Conservation (phyloP, 495 filamentous ascomycete genomes). For the Jackrogersella minutella region DNA sequence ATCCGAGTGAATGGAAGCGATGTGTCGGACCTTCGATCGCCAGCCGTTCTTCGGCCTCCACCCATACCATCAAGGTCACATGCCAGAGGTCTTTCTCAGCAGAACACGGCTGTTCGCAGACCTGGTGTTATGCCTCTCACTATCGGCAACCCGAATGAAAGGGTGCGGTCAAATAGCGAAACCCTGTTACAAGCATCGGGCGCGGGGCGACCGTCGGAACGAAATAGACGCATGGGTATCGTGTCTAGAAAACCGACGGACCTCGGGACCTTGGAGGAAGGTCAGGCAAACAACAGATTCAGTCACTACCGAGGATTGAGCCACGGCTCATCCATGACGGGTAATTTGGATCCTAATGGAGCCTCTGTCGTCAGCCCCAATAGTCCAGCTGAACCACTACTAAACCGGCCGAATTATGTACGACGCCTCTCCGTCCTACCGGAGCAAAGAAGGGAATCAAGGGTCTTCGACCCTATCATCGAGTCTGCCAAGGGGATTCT, state of each 20-base stretch:
- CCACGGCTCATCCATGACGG: slow-evolving; percentile 77
- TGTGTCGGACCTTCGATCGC: slow-evolving; percentile 66
- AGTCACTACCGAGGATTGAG: slow-evolving; percentile 85
- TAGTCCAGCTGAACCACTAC: slow-evolving; percentile 63
- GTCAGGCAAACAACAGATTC: slow-evolving; percentile 70
- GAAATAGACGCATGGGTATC: slow-evolving; percentile 81
- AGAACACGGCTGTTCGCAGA: slow-evolving; percentile 67
- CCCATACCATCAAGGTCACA: slow-evolving; percentile 80
- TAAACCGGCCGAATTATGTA: slow-evolving; percentile 67
- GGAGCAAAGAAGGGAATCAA: slow-evolving; percentile 73
- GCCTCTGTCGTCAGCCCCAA: slow-evolving; percentile 54
- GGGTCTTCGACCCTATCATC: slow-evolving; percentile 67
- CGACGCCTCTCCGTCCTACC: slow-evolving; percentile 84
- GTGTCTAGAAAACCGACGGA: slow-evolving; percentile 78
- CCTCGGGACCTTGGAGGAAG: slow-evolving; percentile 78
- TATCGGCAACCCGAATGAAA: slow-evolving; percentile 75
- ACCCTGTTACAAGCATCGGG: slow-evolving; percentile 65
- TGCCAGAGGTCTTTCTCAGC: slow-evolving; percentile 78
- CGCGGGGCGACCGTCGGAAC: slow-evolving; percentile 60
- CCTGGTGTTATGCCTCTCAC: slow-evolving; percentile 74
- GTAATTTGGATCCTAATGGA: slow-evolving; percentile 50
- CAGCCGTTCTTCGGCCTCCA: slow-evolving; percentile 70
- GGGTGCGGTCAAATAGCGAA: slow-evolving; percentile 90
- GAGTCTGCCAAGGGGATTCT: slow-evolving; percentile 87
- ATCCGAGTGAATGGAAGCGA: slow-evolving; percentile 75